Base-by-base conservation (phyloP, 805 yeast species). In the Zygosaccharomyces kombuchaensis region DNA sequence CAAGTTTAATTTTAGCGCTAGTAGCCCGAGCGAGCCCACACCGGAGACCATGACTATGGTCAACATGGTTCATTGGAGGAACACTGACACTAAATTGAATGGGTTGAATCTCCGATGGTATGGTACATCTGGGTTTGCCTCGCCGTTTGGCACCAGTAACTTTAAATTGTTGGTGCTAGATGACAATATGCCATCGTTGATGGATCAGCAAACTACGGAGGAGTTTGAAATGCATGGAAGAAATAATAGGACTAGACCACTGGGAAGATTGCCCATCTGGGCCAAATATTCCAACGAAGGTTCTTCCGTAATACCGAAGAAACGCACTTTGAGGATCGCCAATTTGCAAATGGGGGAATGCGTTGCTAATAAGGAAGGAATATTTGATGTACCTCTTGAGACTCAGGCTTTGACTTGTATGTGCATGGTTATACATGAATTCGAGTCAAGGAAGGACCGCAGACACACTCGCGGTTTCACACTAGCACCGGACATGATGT, bases 71-170 rank as follows among this genome's bases (percentile, higher is more conserved):
- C 54, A 54, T 21, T 56, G 65, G 12, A 59, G 66, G 13, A 62
- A 62, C 44, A 59, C 67, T 1, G 74, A 70, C 48, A 59, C 69
- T 3, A 38, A 43, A 6, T 47, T 58, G 19, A 58, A 56, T 39
- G 60, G 52, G 1, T 51, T 70, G n/a, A 64, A 64, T 42, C 45
- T 69, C 16, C 59, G 72, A 48, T 70, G 75, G 75, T 53, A 60
- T 14, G 75, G 75, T 0, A 64, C 70, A 4, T 63, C 73, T 1
- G 63, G 67, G 4, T 55, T 66, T 40, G 57, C 68, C 1, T 60
- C 71, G 0, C 60, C 63, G 1, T 62, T 62, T 40, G 70, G 71
- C 0, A 58, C 71, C 2, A 62, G 62, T 8, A 59, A 54, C 37
- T 60, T 70, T 45, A 66, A 67, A 35, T 51, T 70, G 6, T 37